A percentile compares a stretch with the other conserved stretches of the same genome.
Conservation (phyloP, 106 monocot species). For the Dendrobium officinale region DNA sequence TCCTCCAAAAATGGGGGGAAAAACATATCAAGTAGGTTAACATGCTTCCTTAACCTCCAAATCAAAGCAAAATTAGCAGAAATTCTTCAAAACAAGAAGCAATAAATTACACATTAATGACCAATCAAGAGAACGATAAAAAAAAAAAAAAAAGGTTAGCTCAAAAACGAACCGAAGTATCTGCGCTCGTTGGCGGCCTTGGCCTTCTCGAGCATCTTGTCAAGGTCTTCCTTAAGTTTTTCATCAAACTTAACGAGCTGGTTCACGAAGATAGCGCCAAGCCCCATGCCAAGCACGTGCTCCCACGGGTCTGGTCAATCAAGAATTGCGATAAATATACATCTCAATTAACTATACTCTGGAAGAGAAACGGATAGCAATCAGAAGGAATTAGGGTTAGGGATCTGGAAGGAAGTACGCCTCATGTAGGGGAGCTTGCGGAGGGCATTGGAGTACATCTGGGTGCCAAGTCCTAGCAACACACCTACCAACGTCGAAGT, state of each 20-base stretch:
- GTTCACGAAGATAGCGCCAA: conserved; percentile 75
- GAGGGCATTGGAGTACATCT: conserved; percentile 98
- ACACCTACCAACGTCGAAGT: conserved; percentile 68
- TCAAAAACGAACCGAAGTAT: conserved; percentile 58
- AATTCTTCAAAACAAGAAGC: not conserved
- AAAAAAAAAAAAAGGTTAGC: not conserved
- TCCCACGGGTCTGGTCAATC: conserved; percentile 84
- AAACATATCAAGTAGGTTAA: not conserved
- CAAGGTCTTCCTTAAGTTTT: conserved; percentile 77
- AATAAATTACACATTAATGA: not conserved
- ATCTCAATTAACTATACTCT: not conserved
- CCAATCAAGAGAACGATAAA: not conserved
- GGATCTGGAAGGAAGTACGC: conserved; percentile 28
- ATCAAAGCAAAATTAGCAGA: not conserved
- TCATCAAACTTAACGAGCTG: conserved; percentile 85
- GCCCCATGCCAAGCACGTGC: conserved; percentile 85
- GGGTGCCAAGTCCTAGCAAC: conserved; percentile 63
- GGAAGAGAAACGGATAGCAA: not conserved
- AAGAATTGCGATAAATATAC: not conserved
- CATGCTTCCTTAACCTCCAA: not conserved
- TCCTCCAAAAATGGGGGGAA: not conserved
- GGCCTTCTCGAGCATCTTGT: conserved; percentile 83
- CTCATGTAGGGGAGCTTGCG: conserved; percentile 96
- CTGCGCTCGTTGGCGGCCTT: conserved; percentile 83
- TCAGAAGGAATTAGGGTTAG: conserved; percentile 11